Conservation (phyloP, 2,329 filamentous ascomycete genomes). For the Metarhizium brunneum region DNA sequence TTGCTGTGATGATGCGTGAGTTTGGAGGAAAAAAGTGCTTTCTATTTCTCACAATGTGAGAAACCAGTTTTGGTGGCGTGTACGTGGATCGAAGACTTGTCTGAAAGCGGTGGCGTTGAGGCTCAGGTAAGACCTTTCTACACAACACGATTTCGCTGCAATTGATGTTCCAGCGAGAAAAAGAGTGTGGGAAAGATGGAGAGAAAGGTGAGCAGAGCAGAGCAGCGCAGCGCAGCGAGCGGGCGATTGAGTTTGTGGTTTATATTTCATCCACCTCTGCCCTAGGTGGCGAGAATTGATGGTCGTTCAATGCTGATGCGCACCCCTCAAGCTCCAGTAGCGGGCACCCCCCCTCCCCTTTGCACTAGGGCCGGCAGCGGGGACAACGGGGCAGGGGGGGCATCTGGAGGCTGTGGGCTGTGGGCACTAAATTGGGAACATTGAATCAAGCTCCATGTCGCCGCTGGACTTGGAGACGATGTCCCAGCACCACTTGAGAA, state of each 20-base stretch:
- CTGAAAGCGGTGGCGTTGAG: not conserved
- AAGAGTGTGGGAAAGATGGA: not conserved
- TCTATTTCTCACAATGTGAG: too few relatives aligned
- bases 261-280: not conserved
- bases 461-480: too few relatives aligned
- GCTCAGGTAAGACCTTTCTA: too few relatives aligned
- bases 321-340: not conserved
- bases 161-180: not conserved
- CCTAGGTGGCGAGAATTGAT: not conserved
- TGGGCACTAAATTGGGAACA: not conserved
- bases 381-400: not conserved
- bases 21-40: not conserved
- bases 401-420: not conserved
- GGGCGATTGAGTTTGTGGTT: not conserved
- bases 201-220: not conserved
- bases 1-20: slow-evolving; percentile 5
- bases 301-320: not conserved
- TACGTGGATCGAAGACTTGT: not conserved
- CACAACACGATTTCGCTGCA: not conserved
- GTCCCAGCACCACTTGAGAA: too few relatives aligned
- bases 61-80: too few relatives aligned
- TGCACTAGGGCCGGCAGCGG: not conserved
- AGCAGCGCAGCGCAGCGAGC: not conserved
- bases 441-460: too few relatives aligned
- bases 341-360: not conserved